Percentiles rank a stretch among this genome's conserved stretches.
phyloP scores from a whole-genome alignment of 2,329 filamentous ascomycete genomes.

The Xylaria sp. region DNA sequence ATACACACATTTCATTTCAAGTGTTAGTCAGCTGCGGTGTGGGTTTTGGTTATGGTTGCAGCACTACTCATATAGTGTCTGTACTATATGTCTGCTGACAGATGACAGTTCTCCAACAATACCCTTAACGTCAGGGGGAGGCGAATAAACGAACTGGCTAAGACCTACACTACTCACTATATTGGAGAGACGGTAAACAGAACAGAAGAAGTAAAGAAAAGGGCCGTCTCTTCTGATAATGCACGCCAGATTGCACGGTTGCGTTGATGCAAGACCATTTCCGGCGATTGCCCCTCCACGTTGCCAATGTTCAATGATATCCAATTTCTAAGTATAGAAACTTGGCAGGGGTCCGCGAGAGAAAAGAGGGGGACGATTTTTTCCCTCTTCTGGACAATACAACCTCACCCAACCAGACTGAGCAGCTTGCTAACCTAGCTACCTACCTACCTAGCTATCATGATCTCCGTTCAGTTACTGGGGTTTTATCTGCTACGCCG shows the following conservation, averaged over 20 bases:
- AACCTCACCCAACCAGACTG: constrained; percentile 8
- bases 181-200: not conserved
- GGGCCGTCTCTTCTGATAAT: constrained; percentile 23
- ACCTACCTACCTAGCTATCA: not conserved
- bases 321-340: constrained; percentile 37
- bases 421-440: constrained; percentile 4
- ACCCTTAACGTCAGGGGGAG: constrained; percentile 16
- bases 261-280: constrained; percentile 29
- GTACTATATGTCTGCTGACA: constrained; percentile 7
- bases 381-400: constrained; percentile 23
- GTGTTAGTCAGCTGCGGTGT: constrained; percentile 9
- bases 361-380: not conserved
- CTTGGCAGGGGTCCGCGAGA: constrained; percentile 21
- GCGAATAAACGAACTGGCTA: constrained; percentile 1
- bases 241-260: constrained; percentile 32
- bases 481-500: constrained; percentile 33
- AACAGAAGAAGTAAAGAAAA: not conserved
- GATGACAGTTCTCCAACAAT: not conserved
- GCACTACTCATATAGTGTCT: not conserved
- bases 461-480: constrained; percentile 10
- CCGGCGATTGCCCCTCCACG: constrained; percentile 22
- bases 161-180: not conserved
- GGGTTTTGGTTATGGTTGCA: not conserved
- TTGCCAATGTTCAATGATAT: constrained; percentile 20
- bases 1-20: not conserved